Evolutionary conservation across 1,284 basidiomycete species (phyloP).

Genomic region (Pseudozyma tsukubaensis): DNA sequence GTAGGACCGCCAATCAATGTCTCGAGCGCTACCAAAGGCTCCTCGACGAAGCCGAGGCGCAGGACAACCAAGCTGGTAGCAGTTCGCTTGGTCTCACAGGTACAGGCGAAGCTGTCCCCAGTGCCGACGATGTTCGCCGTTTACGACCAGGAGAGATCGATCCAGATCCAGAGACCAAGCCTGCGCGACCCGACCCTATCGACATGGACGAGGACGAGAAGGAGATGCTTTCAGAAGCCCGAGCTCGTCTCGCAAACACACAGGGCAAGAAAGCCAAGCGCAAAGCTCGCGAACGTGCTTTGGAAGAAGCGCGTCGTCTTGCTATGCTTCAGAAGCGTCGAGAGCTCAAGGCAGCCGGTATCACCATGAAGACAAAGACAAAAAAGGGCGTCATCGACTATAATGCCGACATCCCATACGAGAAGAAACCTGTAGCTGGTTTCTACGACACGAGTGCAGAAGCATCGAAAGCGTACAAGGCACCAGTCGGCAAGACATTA

Average conservation of each 20-base stretch:
- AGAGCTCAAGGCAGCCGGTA: conserved; percentile 96
- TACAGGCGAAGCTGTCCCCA: conserved; percentile 81
- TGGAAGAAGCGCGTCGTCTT: conserved; percentile 93
- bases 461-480: conserved; percentile 84
- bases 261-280: conserved; percentile 99
- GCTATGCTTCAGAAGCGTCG: conserved; percentile 98
- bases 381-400: conserved; percentile 99
- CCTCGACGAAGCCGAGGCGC: conserved; percentile 85
- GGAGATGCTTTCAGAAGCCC: conserved; percentile 99
- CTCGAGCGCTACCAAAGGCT: conserved; percentile 98
- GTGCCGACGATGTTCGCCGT: conserved; percentile 87
- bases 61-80: conserved; percentile 50
- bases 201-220: conserved; percentile 99
- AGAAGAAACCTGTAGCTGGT: conserved; percentile 92
- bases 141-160: conserved; percentile 97
- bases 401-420: conserved; percentile 98
- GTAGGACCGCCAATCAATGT: conserved; percentile 98
- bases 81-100: conserved; percentile 78
- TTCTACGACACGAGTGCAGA: conserved; percentile 98
- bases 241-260: conserved; percentile 96
- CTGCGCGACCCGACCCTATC: conserved; percentile 96
- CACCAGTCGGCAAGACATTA: conserved; percentile 91
- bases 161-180: conserved; percentile 97
- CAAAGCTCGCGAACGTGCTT: conserved; percentile 84
- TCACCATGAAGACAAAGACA: conserved; percentile 78